Evolutionary conservation across 1,284 basidiomycete species (phyloP), one percentile per base, ranked within the genome.

Genomic region (Ustilago curta): DNA sequence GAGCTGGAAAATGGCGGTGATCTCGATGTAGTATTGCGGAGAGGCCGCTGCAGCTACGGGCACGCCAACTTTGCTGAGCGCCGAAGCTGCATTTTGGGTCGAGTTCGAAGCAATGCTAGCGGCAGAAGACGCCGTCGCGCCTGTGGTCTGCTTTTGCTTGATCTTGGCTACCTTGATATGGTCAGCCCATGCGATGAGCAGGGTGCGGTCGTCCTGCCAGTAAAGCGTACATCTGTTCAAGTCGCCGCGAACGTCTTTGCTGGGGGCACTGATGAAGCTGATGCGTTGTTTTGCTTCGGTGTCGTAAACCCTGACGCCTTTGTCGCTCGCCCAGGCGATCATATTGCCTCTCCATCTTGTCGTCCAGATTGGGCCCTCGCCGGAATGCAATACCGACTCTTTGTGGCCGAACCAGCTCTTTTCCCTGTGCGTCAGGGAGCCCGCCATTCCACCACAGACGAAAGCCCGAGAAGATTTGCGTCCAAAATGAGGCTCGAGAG

Each of bases 331-430:
- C 97, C 97, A 99, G 0, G 94, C 95, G 66, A 98, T 94, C 29
- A 97, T 88, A 59, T 89, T 89, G 2, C 90, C 91, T 76, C 90
- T 88, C 97, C 97, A 99, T 61, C 91, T 89, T 5, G 91, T 90
- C 39, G 91, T 91, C 94, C 94, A 98, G 64, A 99, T 93, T 0
- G 97, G 93, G 1, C 96, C 97, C 85, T 99, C 97, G 4, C 92
- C 93, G 23, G 89, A 88, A 81, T 97, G 93, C 23, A 99, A 86
- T 6, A 92, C 86, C 0, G 91, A 92, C 85, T 97, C 95, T 79
- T 93, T 95, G 82, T 97, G 93, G 0, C 96, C 95, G 3, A 98
- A 87, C 95, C 96, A 98, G 9, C 95, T 93, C 85, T 97, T 98
- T 86, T 99, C 96, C 74, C 93, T 90, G 72, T 96, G 84, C 14